Conservation (phyloP, 306 rosid genomes). For the Cicer yamashitae region DNA sequence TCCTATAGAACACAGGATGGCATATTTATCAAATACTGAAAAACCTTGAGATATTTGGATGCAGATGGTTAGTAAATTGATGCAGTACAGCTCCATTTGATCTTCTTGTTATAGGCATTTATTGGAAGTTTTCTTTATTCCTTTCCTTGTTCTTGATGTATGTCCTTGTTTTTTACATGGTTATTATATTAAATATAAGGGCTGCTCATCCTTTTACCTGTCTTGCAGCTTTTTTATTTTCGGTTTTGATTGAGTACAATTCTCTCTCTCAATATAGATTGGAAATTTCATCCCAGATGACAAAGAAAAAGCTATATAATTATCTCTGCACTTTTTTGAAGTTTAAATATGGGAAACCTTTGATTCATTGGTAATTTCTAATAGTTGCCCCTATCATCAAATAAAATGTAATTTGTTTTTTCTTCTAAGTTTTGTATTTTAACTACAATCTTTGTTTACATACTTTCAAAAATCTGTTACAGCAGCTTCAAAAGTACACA, state of each 20-base stretch:
- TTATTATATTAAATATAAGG: neutral
- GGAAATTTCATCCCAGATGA: neutral
- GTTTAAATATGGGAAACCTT: neutral
- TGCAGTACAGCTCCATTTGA: constrained; percentile 32
- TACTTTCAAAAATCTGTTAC: neutral
- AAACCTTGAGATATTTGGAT: constrained; percentile 21
- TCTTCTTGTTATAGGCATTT: constrained; percentile 29
- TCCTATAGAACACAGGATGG: constrained; percentile 29
- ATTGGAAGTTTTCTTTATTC: neutral
- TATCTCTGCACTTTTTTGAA: neutral
- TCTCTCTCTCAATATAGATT: neutral
- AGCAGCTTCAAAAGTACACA: neutral
- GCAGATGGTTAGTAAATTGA: constrained; percentile 39
- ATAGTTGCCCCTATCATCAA: neutral
- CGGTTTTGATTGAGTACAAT: neutral
- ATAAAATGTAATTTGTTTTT: neutral
- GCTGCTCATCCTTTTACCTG: neutral
- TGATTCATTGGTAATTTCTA: neutral
- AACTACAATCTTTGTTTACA: neutral
- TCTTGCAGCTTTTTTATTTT: neutral
- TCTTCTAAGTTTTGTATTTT: neutral
- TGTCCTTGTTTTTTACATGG: neutral
- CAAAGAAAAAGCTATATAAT: constrained; percentile 6
- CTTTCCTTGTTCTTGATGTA: constrained; percentile 25
- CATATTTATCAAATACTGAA: neutral